A percentile compares a stretch with the other conserved stretches of the same genome.
Evolutionary conservation across 225 moss, liverwort and hornwort species (phyloP).

Genomic region (Sphagnum contortum): DNA sequence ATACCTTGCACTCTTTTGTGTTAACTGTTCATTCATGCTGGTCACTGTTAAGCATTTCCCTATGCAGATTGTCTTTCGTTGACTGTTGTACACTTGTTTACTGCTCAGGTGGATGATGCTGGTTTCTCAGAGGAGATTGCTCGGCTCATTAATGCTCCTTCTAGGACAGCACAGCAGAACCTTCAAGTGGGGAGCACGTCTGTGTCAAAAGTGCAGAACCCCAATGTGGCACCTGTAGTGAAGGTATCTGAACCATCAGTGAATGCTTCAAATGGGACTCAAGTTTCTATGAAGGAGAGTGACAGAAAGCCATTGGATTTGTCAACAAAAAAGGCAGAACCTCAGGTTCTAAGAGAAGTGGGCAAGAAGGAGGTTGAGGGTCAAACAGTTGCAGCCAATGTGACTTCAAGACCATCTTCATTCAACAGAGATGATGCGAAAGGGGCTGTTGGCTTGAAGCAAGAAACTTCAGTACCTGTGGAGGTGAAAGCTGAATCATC

Average conservation of each 20-base stretch:
- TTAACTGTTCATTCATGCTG: too few species aligned
- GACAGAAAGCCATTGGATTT: conserved; percentile 18
- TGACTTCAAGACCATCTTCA: conserved; percentile 7
- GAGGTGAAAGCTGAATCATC: conserved; percentile 31
- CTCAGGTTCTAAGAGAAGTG: conserved; percentile 15
- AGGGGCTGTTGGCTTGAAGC: conserved; percentile 23
- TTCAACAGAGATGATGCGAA: conserved; percentile 28
- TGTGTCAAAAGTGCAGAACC: conserved; percentile 28
- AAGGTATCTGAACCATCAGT: conserved; percentile 26
- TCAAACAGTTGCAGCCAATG: conserved; percentile 10
- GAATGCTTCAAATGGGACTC: conserved; percentile 15
- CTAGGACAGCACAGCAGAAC: conserved; percentile 33
- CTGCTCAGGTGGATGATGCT: conserved; percentile 39
- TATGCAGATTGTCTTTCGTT: too few species aligned
- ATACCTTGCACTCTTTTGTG: too few species aligned
- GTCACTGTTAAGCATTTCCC: too few species aligned
- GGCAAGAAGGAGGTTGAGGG: conserved; percentile 30
- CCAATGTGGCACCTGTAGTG: conserved; percentile 11
- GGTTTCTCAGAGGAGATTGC: conserved; percentile 45
- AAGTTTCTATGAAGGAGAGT: conserved; percentile 6
- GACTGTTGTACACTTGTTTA: neutral
- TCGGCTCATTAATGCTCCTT: conserved; percentile 42
- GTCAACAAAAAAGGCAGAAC: conserved; percentile 15
- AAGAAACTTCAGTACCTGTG: conserved; percentile 11
- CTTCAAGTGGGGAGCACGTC: conserved; percentile 26